These are phyloP conservation scores for Alternaria burnsii DNA, from an alignment of 2,329 filamentous ascomycete genomes.

Conservation along the genomic window DNA sequence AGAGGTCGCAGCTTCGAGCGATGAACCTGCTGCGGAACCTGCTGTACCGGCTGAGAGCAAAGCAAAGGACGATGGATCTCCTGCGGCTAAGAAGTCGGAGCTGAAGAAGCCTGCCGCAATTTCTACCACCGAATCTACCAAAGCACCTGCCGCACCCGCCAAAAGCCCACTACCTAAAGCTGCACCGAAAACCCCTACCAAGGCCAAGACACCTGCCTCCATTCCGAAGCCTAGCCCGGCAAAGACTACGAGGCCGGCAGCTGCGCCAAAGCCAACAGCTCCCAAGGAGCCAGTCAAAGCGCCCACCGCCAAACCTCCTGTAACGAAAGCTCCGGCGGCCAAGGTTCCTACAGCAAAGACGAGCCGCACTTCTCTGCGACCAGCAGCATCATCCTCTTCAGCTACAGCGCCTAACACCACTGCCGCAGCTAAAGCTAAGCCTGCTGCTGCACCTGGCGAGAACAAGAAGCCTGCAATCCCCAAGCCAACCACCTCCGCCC, in stretches of 20 bases:
- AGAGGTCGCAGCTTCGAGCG: constrained; percentile 38
- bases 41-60: constrained; percentile 7
- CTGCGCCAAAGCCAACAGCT: constrained; percentile 31
- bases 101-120: constrained; percentile 46
- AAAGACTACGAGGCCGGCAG: constrained; percentile 26
- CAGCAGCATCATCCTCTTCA: constrained; percentile 30
- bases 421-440: constrained; percentile 23
- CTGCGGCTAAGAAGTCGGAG: constrained; percentile 23
- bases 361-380: constrained; percentile 38
- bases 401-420: constrained; percentile 37
- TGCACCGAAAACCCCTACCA: constrained; percentile 44
- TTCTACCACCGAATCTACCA: constrained; percentile 42
- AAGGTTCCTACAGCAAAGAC: constrained; percentile 35
- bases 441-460: constrained; percentile 12
- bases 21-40: constrained; percentile 1
- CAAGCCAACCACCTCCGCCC: constrained; percentile 22
- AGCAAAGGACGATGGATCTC: constrained; percentile 28
- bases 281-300: constrained; percentile 34
- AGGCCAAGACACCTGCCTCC: constrained; percentile 27
- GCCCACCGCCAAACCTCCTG: constrained; percentile 10
- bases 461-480: constrained; percentile 24
- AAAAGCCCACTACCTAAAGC: constrained; percentile 46
- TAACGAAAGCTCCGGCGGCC: constrained; percentile 9
- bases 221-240: constrained; percentile 34
- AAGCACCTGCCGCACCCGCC: constrained; percentile 27